A percentile compares a stretch with the other conserved stretches of the same genome.
These are phyloP conservation scores for Cryptococcus neoformans DNA, from an alignment of 1,284 basidiomycete species.

Conservation along the genomic window DNA sequence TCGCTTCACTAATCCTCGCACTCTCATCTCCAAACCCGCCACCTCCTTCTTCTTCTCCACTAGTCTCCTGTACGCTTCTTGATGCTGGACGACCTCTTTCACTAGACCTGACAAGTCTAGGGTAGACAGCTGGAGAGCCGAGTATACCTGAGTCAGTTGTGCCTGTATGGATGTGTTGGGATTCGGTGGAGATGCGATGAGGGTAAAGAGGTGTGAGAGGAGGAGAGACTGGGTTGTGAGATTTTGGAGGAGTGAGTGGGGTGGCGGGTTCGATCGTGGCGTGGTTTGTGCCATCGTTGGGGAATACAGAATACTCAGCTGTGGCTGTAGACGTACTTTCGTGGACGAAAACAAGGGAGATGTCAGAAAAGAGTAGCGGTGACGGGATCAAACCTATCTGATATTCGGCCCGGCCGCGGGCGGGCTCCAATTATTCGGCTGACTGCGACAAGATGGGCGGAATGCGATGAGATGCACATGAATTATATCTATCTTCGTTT, in stretches of 20 bases:
- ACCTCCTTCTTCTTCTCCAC: conserved; percentile 26
- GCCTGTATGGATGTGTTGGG: not conserved
- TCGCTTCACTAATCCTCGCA: conserved; percentile 18
- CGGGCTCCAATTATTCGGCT: not conserved
- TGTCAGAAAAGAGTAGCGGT: not conserved
- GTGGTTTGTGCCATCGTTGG: not conserved
- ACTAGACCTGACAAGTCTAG: conserved; percentile 23
- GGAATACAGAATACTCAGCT: too few relatives aligned
- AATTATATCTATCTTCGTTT: not conserved
- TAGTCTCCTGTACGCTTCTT: conserved; percentile 24
- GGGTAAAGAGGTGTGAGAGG: conserved; percentile 34
- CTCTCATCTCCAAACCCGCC: conserved; percentile 23
- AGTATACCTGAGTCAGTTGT: conserved; percentile 15
- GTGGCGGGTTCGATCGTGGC: conserved; percentile 10
- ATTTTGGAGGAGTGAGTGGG: conserved; percentile 32
- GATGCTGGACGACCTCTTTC: conserved; percentile 28
- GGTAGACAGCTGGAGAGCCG: conserved; percentile 17
- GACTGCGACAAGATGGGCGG: not conserved
- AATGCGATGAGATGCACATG: not conserved
- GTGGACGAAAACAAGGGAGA: not conserved
- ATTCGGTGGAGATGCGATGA: conserved; percentile 12
- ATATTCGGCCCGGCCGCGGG: not conserved
- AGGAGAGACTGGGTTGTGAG: conserved; percentile 35
- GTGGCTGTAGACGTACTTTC: too few relatives aligned
- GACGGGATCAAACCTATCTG: too few relatives aligned